phyloP scores from a whole-genome alignment of 108 stramenopile genomes.

The Tribonema minus region DNA sequence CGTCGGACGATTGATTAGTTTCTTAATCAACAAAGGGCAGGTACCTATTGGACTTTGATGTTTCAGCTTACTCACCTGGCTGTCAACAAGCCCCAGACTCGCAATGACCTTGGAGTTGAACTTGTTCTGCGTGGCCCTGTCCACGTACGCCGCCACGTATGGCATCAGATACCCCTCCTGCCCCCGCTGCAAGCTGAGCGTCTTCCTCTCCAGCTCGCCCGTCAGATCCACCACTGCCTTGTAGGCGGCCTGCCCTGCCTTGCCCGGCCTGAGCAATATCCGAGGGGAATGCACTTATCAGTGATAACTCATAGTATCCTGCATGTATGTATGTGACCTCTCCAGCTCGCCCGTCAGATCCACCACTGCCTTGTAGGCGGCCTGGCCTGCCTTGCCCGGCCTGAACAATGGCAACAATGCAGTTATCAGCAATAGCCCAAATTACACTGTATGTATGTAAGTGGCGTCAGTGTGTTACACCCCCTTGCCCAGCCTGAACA shows the following conservation, averaged over 20 bases:
- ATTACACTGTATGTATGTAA: no score
- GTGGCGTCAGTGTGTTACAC: no score
- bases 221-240: constrained; percentile 4
- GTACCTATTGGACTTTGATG: no score
- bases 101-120: constrained; percentile 43
- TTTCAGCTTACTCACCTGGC: constrained; percentile 12
- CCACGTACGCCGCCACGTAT: constrained; percentile 7
- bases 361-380: background rate
- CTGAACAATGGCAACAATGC: no score
- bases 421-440: no score
- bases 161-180: constrained; percentile 29
- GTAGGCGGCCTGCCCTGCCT: background rate
- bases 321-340: background rate
- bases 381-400: background rate
- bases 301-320: no score
- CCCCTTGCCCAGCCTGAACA: no score
- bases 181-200: constrained; percentile 8
- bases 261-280: no score
- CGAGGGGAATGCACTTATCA: no score
- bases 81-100: constrained; percentile 27
- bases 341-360: constrained; percentile 25
- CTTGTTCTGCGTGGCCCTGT: constrained; percentile 20
- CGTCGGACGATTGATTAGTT: no score
- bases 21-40: no score
- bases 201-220: constrained; percentile 14